Evolutionary conservation across 441 rosid genomes (phyloP).

Genomic region (Brassica balearica): DNA sequence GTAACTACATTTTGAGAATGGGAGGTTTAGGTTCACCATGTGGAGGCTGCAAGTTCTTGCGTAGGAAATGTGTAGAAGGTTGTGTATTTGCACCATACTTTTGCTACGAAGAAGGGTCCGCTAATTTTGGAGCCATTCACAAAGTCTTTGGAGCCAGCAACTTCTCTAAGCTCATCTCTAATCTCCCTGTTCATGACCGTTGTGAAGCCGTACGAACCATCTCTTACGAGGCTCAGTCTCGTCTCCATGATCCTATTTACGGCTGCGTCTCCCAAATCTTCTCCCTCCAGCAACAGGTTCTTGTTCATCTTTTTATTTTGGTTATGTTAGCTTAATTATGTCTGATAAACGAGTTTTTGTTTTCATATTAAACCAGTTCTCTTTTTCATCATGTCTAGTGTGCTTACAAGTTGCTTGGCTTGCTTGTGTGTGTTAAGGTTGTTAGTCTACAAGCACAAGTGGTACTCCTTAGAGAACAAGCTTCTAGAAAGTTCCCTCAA

Average conservation of each 20-base stretch:
- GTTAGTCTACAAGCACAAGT: constrained; percentile 86
- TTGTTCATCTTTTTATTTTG: neutral
- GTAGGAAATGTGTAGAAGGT: constrained; percentile 89
- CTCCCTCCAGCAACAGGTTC: constrained; percentile 95
- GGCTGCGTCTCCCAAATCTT: constrained; percentile 97
- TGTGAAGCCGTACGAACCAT: constrained; percentile 88
- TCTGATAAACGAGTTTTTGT: neutral
- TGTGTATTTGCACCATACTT: constrained; percentile 98
- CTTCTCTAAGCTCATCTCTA: constrained; percentile 86
- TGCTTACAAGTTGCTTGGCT: constrained; percentile 20
- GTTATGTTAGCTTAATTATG: neutral
- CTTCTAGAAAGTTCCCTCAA: constrained; percentile 38
- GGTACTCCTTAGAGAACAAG: constrained; percentile 79
- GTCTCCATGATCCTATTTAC: constrained; percentile 93
- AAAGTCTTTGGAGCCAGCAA: constrained; percentile 98
- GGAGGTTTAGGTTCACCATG: constrained; percentile 89
- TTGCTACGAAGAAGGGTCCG: constrained; percentile 89
- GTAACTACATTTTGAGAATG: constrained; percentile 30
- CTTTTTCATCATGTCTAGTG: neutral
- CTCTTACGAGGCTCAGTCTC: constrained; percentile 95
- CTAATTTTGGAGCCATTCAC: constrained; percentile 90
- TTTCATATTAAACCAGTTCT: too few species aligned
- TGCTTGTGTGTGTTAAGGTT: constrained; percentile 56
- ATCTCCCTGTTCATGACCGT: constrained; percentile 74
- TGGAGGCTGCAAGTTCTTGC: constrained; percentile 98